phyloP scores from a whole-genome alignment of 768 basidiomycete genomes.

The Mycena venus region DNA sequence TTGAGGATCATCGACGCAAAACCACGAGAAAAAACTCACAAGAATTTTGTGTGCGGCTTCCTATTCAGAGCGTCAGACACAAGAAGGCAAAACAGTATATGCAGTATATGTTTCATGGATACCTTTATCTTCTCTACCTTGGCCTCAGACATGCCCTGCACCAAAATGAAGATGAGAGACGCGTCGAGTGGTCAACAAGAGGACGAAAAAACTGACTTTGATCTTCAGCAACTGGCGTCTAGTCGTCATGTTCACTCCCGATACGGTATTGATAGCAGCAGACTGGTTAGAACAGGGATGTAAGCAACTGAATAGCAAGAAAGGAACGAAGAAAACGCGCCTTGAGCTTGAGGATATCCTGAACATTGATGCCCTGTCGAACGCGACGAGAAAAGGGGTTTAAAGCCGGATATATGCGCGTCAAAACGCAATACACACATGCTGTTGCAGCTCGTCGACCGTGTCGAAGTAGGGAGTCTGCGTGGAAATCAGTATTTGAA shows the following conservation, averaged over 20 bases:
- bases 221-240: constrained; percentile 92
- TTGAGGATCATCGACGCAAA: neutral
- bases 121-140: constrained; percentile 98
- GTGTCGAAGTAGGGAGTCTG: constrained; percentile 79
- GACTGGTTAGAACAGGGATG: constrained; percentile 55
- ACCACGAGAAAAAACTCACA: constrained; percentile 54
- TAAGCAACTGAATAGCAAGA: constrained; percentile 10
- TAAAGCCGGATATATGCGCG: constrained; percentile 30
- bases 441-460: constrained; percentile 88
- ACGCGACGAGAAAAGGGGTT: constrained; percentile 10
- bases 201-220: constrained; percentile 79
- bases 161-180: neutral
- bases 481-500: constrained; percentile 2
- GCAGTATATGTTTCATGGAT: too few relatives aligned
- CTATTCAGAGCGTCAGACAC: constrained; percentile 52
- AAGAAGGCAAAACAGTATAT: neutral
- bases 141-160: constrained; percentile 93
- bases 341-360: constrained; percentile 96
- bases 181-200: constrained; percentile 22
- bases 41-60: constrained; percentile 92
- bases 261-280: constrained; percentile 87
- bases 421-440: constrained; percentile 57
- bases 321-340: constrained; percentile 48
- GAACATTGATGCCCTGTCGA: constrained; percentile 90
- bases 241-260: constrained; percentile 93